Percentiles rank a stretch among this genome's conserved stretches.
These are phyloP conservation scores for Pythium dissimile DNA, from an alignment of 352 stramenopile genomes.

Conservation along the genomic window DNA sequence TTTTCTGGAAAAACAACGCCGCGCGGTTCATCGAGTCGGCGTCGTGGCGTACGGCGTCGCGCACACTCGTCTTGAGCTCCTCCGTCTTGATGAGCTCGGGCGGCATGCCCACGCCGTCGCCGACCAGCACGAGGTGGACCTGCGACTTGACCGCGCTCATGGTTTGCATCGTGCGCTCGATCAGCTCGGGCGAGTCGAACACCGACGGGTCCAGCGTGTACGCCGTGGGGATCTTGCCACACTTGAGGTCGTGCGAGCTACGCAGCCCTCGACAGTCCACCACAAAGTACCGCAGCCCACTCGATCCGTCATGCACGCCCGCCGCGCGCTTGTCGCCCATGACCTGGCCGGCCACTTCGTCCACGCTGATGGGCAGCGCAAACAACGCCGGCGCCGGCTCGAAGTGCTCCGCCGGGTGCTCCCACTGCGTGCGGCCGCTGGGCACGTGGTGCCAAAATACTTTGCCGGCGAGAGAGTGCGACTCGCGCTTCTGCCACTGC, in stretches of 20 bases:
- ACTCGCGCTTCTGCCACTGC: constrained; percentile 77
- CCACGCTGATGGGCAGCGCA: constrained; percentile 58
- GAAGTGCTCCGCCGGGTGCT: constrained; percentile 63
- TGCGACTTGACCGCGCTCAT: constrained; percentile 70
- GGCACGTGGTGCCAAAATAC: constrained; percentile 77
- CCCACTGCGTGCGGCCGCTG: constrained; percentile 77
- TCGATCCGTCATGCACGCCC: constrained; percentile 12
- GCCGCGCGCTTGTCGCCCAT: constrained; percentile 51
- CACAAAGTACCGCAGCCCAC: constrained; percentile 63
- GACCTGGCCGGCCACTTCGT: constrained; percentile 63
- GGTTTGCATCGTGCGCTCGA: constrained; percentile 62
- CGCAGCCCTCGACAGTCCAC: constrained; percentile 70
- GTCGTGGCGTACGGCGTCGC: constrained; percentile 68
- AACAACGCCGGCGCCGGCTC: constrained; percentile 59
- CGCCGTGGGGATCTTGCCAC: constrained; percentile 65
- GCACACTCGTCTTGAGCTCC: constrained; percentile 68
- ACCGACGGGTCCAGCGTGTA: constrained; percentile 76
- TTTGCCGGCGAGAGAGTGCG: constrained; percentile 64
- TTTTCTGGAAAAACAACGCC: constrained; percentile 81
- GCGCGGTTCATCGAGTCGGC: constrained; percentile 70
- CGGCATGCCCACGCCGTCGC: constrained; percentile 65
- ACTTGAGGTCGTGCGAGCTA: constrained; percentile 78
- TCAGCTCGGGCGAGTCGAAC: constrained; percentile 79
- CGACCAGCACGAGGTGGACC: constrained; percentile 74
- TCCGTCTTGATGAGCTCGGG: constrained; percentile 57